Evolutionary conservation across 2,329 filamentous ascomycete species (phyloP), one percentile per base, ranked within the genome.

Genomic region (Neopestalotiopsis rosae): DNA sequence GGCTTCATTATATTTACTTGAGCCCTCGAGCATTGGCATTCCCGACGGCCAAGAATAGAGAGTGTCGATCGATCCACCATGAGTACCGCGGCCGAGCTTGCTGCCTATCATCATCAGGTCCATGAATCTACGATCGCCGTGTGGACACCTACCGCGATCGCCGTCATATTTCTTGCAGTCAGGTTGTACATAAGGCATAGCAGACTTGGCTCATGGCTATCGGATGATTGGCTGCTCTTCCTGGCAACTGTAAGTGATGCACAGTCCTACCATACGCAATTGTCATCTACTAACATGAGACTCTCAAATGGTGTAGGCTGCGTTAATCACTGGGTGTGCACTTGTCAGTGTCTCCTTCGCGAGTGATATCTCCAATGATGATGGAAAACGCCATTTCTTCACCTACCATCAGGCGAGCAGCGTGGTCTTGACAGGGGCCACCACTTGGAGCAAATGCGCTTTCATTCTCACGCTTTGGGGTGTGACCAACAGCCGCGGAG

Each of bases 381-480:
- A 64, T 14, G 34, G 61, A 20, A 64, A 64, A n/a, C 34, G 61
- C 12, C 61, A 64, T 49, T 64, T 64, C 61, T 64, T 64, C 38
- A 42, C 24, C 40, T 64, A 64, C 40, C 61, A 64, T 2, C 61
- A 64, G 20, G 20, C 40, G 61, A 64, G 61, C 61, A 64, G 61
- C 20, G 40, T 14, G 32, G 40, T 64, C 28, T 64, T 64, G 61
- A 30, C 38, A 12, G 65, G 75, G 12, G 74, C 78, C 4, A 77
- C 77, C 3, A 67, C 75, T 2, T 77, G 74, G 76, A 76, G 75
- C 68, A 81, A 81, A 70, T 79, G 76, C 1, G 77, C 77, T 0
- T 79, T 81, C 58, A 77, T 74, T 20, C 70, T 79, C 57, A 79
- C 77, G 0, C 68, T 79, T 3, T 68, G 79, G 30, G 74, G 77